A percentile compares a stretch with the other conserved stretches of the same genome.
phyloP scores from a whole-genome alignment of 2,329 filamentous ascomycete genomes.

The Bipolaris zeicola region DNA sequence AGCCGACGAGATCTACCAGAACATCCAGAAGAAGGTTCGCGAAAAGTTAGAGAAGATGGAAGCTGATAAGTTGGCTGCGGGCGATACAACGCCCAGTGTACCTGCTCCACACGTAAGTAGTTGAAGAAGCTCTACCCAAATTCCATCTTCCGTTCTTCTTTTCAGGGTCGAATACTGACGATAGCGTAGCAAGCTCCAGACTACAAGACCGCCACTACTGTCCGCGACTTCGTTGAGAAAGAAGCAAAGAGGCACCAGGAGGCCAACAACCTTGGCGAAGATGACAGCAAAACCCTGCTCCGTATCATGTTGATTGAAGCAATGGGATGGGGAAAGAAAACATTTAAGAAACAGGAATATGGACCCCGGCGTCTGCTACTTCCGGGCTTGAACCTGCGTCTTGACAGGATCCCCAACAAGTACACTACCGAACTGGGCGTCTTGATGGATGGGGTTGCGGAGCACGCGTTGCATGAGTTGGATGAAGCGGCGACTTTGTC shows the following conservation, averaged over 20 bases:
- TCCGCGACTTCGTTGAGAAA: slow-evolving; percentile 12
- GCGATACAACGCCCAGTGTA: background rate
- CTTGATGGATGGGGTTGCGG: slow-evolving; percentile 9
- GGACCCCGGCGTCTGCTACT: slow-evolving; percentile 3
- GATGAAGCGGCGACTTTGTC: background rate
- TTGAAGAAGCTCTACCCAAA: background rate
- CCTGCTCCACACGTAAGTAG: slow-evolving; percentile 5
- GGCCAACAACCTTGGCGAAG: slow-evolving; percentile 9
- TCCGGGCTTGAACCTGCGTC: slow-evolving; percentile 20
- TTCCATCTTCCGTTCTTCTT: background rate
- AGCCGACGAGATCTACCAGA: slow-evolving; percentile 2
- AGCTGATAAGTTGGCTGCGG: background rate
- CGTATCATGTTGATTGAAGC: slow-evolving; percentile 15
- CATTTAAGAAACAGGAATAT: slow-evolving; percentile 6
- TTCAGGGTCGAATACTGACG: background rate
- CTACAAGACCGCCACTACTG: background rate
- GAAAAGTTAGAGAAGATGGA: background rate
- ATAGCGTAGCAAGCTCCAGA: background rate
- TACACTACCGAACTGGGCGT: slow-evolving; percentile 13
- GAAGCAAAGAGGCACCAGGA: slow-evolving; percentile 8
- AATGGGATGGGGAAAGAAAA: slow-evolving; percentile 18
- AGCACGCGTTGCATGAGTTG: background rate
- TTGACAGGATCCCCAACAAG: slow-evolving; percentile 16
- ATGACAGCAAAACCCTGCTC: slow-evolving; percentile 21
- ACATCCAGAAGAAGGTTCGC: slow-evolving; percentile 3